Conservation (phyloP, 768 basidiomycete genomes). For the Pholiota conissans region DNA sequence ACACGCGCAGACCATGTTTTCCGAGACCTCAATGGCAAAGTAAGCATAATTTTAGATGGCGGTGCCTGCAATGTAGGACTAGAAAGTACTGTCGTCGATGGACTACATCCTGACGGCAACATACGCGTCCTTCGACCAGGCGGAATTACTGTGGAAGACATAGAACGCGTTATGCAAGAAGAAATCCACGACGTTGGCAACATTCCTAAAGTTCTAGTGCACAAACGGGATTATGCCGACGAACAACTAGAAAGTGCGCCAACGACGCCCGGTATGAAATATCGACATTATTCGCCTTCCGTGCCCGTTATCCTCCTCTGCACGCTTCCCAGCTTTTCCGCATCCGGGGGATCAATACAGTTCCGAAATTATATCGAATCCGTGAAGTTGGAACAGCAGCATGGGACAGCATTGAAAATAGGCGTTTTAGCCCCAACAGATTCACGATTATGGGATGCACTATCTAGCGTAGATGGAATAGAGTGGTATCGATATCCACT, state of each 20-base stretch:
- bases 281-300: constrained; percentile 92
- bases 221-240: constrained; percentile 76
- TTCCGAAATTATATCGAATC: constrained; percentile 42
- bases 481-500: constrained; percentile 59
- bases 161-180: constrained; percentile 58
- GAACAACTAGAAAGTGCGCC: constrained; percentile 73
- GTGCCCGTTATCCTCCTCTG: constrained; percentile 81
- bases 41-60: constrained; percentile 86
- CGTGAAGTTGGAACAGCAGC: constrained; percentile 21
- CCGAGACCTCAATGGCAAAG: constrained; percentile 73
- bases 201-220: constrained; percentile 70
- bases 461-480: constrained; percentile 34
- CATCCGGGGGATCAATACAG: constrained; percentile 27
- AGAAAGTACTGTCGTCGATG: constrained; percentile 96
- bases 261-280: constrained; percentile 99
- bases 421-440: constrained; percentile 72
- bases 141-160: constrained; percentile 88
- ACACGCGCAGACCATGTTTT: constrained; percentile 86
- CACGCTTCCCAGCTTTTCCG: constrained; percentile 45
- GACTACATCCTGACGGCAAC: constrained; percentile 69
- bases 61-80: constrained; percentile 87
- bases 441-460: constrained; percentile 39
- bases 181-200: constrained; percentile 29
- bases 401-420: constrained; percentile 44
- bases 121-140: constrained; percentile 88